Evolutionary conservation across 139 green algal genomes (phyloP).

Genomic region (Chlamydomonas incerta): DNA sequence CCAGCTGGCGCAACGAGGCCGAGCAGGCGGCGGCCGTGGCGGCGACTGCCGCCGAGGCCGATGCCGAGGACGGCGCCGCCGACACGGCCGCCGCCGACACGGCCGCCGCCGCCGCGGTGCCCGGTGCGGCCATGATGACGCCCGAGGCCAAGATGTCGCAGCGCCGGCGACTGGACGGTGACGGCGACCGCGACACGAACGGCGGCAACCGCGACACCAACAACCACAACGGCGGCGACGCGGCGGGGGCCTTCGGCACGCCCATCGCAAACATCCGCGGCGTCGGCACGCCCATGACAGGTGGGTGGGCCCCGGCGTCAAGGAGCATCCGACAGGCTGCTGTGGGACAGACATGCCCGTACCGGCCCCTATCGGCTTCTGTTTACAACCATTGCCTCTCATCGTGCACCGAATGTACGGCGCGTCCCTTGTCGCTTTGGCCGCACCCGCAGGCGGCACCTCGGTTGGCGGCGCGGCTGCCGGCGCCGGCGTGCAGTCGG

Average conservation of each 20-base stretch:
- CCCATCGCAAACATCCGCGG: conserved; percentile 26
- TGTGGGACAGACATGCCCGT: too few species aligned
- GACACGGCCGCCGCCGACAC: background rate
- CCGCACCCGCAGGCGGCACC: background rate
- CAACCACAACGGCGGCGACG: too few species aligned
- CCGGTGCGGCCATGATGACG: too few species aligned
- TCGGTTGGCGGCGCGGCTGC: background rate
- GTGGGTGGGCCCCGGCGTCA: background rate
- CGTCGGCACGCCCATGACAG: background rate
- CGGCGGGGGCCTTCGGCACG: background rate
- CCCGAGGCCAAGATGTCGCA: background rate
- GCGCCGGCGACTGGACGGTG: background rate
- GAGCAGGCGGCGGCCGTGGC: background rate
- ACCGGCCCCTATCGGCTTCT: background rate
- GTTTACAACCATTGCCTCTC: background rate
- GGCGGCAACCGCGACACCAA: conserved; percentile 3
- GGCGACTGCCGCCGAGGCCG: background rate
- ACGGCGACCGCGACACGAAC: background rate
- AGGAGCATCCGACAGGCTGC: too few species aligned
- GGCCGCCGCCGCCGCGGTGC: too few species aligned
- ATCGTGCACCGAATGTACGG: too few species aligned
- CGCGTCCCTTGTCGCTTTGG: too few species aligned
- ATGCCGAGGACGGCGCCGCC: background rate
- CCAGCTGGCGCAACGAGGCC: conserved; percentile 2
- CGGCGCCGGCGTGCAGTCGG: background rate